Conservation (phyloP, 192 early-diverging fungal genomes). For the Gonapodya prolifera region DNA sequence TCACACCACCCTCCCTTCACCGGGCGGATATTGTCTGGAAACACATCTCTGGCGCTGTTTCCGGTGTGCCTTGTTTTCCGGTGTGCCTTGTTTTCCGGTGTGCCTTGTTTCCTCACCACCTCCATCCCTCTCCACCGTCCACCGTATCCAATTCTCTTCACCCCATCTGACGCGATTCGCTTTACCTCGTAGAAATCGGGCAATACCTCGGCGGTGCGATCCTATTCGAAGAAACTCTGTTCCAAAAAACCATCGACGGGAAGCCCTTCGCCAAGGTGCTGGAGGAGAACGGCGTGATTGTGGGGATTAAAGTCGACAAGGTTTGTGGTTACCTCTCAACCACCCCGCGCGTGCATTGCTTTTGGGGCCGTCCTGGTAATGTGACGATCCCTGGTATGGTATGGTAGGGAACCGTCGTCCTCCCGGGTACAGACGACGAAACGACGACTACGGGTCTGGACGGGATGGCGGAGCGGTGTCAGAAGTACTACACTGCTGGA, state of each 20-base stretch:
- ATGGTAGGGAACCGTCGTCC: slow-evolving; percentile 18
- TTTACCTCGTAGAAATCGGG: slow-evolving; percentile 11
- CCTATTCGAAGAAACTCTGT: slow-evolving; percentile 29
- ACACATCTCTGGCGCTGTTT: neutral
- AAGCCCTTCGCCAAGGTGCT: slow-evolving; percentile 23
- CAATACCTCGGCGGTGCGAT: slow-evolving; percentile 28
- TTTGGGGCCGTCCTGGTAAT: neutral
- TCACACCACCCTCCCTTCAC: no score
- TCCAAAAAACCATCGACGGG: slow-evolving; percentile 23
- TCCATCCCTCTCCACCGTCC: no score
- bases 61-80: neutral
- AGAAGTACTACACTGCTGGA: slow-evolving; percentile 26
- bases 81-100: slow-evolving; percentile 8
- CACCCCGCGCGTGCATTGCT: neutral
- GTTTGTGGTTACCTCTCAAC: neutral
- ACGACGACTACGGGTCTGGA: slow-evolving; percentile 30
- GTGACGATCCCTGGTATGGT: neutral
- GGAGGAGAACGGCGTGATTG: slow-evolving; percentile 20
- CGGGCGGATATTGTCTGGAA: no score
- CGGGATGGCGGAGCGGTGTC: slow-evolving; percentile 20
- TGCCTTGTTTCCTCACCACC: neutral
- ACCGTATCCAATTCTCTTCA: no score
- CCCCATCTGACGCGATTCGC: neutral
- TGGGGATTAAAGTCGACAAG: slow-evolving; percentile 33
- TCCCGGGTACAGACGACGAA: slow-evolving; percentile 26